Evolutionary conservation across 495 filamentous ascomycete genomes (phyloP), one percentile per base, ranked within the genome.

Genomic region (Apodospora peruviana): DNA sequence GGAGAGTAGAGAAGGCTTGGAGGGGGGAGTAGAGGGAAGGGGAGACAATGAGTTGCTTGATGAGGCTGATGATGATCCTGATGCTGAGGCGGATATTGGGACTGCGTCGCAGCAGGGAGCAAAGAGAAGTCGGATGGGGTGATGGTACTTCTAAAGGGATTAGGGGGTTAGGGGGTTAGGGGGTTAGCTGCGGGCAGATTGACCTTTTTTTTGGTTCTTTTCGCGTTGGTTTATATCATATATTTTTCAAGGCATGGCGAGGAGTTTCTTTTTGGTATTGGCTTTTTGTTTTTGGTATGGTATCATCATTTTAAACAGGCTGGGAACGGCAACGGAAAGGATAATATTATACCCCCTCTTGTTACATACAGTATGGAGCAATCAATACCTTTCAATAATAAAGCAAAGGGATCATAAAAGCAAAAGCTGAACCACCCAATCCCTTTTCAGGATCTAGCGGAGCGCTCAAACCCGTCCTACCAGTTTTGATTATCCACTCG

Each of bases 1-100:
- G 27, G 27, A 14, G 14, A 32, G 7, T 7, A 32, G 27, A 32
- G 27, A 14, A 14, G 27, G 27, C 14, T 32, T 32, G 27, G 14
- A 14, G 27, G 14, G 27, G 14, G 7, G 7, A 32, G 27, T 32
- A 7, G 27, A 14, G 27, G 27, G 27, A 24, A 53, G 53, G 36
- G 44, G 52, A 47, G 53, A 51, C 47, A 65, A 71, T 45, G 61
- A 68, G 56, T 73, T 64, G 43, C 48, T 72, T 53, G 65, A 58
- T 12, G 67, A 66, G 22, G 57, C 32, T 17, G 65, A 66, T 35
- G 65, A 68, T 49, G 65, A 68, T 37, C 32, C 59, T 18, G 61
- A 65, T 16, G 60, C 51, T 18, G 64, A 67, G 21, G 47, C 42
- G 2, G 61, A 65, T 45, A 50, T 58, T 24, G 53, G 55, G 17